Evolutionary conservation across 768 basidiomycete species (phyloP).

Genomic region (Plicaturopsis crispa): DNA sequence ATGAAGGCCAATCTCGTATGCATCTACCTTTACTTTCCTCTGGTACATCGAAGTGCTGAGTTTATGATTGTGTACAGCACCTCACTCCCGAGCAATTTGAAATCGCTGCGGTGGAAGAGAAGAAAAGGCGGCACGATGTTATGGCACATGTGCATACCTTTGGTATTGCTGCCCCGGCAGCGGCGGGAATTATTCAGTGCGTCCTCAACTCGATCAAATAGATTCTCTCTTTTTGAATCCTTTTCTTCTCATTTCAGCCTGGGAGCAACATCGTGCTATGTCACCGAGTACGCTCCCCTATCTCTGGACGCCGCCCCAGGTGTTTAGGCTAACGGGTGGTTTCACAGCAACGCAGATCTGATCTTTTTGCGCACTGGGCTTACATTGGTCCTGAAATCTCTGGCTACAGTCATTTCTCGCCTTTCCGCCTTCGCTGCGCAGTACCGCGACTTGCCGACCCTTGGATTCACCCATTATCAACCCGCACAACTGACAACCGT

Average conservation of each 20-base stretch:
- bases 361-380: conserved; percentile 92
- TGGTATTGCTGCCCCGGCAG: conserved; percentile 86
- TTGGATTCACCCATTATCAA: conserved; percentile 99
- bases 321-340: conserved; percentile 3
- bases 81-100: conserved; percentile 87
- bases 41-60: neutral
- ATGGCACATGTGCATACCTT: conserved; percentile 99
- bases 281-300: conserved; percentile 94
- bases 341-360: conserved; percentile 91
- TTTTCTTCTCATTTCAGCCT: conserved; percentile 37
- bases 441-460: conserved; percentile 82
- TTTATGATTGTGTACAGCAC: conserved; percentile 33
- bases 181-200: conserved; percentile 93
- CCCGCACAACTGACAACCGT: conserved; percentile 98
- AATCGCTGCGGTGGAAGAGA: conserved; percentile 89
- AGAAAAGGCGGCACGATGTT: conserved; percentile 95
- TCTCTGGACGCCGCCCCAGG: conserved; percentile 3
- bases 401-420: conserved; percentile 86
- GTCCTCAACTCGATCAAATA: conserved; percentile 19
- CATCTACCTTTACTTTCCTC: conserved; percentile 8
- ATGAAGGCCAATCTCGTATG: conserved; percentile 90
- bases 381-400: conserved; percentile 75
- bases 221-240: neutral
- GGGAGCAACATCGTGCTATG: conserved; percentile 98
- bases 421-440: conserved; percentile 78